Percentiles rank a stretch among this genome's conserved stretches.
phyloP scores from a whole-genome alignment of 2,329 filamentous ascomycete species.

The Delphinella strobiligena region DNA sequence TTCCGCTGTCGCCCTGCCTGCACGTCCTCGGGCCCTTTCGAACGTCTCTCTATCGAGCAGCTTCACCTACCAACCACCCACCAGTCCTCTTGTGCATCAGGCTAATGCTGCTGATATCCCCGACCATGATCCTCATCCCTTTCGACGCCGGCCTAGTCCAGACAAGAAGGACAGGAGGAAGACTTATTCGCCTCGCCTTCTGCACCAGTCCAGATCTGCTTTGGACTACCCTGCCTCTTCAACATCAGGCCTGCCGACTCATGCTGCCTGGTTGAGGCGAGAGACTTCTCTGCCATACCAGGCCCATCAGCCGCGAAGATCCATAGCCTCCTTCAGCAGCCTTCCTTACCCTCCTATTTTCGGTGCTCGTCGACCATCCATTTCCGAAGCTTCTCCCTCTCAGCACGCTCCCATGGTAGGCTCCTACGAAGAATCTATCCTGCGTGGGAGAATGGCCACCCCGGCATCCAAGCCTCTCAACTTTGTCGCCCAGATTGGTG shows the following conservation, averaged over 20 bases:
- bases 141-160: conserved; percentile 27
- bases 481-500: conserved; percentile 90
- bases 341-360: conserved; percentile 34
- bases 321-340: conserved; percentile 49
- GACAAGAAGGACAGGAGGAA: conserved; percentile 49
- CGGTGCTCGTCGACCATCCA: conserved; percentile 53
- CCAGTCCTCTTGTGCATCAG: conserved; percentile 82
- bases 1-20: conserved; percentile 24
- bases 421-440: conserved; percentile 93
- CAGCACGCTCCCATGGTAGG: conserved; percentile 94
- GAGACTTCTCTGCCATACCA: conserved; percentile 57
- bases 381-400: conserved; percentile 63
- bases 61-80: conserved; percentile 78
- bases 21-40: conserved; percentile 29
- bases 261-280: conserved; percentile 39
- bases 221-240: conserved; percentile 19
- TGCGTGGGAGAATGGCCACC: conserved; percentile 92
- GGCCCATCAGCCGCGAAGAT: conserved; percentile 66
- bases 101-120: conserved; percentile 68
- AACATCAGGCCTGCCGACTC: conserved; percentile 12
- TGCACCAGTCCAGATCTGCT: conserved; percentile 37
- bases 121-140: conserved; percentile 36
- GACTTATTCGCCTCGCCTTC: conserved; percentile 54
- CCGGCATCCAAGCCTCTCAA: conserved; percentile 84
- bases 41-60: conserved; percentile 61